Evolutionary conservation across 352 stramenopile genomes (phyloP), one percentile per base, ranked within the genome.

Genomic region (Pseudoperonospora humuli): DNA sequence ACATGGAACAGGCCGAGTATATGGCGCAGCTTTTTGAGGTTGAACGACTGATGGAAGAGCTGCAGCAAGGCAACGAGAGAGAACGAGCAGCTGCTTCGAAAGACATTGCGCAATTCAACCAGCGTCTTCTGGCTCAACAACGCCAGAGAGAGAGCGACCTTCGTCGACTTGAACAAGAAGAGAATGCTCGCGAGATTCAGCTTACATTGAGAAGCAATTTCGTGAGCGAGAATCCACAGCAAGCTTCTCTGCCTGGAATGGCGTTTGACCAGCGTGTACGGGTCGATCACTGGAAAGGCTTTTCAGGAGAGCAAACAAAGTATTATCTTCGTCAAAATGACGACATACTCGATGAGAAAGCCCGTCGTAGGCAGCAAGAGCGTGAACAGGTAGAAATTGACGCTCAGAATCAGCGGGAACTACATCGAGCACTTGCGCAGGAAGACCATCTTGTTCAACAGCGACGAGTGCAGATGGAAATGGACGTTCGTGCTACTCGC

Each of bases 241-340:
- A 86, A 38, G 72, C 74, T 0, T 55, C 67, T 10, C 43, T 75
- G 3, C 64, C 64, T 5, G 61, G 52, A 11, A 52, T 10, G n/a
- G n/a, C n/a, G n/a, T n/a, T n/a, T n/a, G n/a, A n/a, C n/a, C 69
- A 75, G 13, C 72, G 77, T n/a, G n/a, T n/a, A n/a, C n/a, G n/a
- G 5, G 75, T 90, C 17, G 77, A 90, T 54, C 75, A 86, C 45
- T 90, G 75, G 75, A 90, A 90, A 44, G 77, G 77, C 0, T 67
- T 87, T 18, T 86, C 73, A 1, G 52, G 27, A n/a, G 51, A 72
- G n/a, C 66, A 87, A 50, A 84, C 70, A 0, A 68, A 61, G 31
- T 54, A 49, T 17, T 67, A 73, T 39, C 55, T 90, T 32, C 50
- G 61, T 2, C 65, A 66, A 23, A 87, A 90, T 40, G 69, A 90